Conservation (phyloP, 2,329 filamentous ascomycete species). For the Elsinoe perseae region DNA sequence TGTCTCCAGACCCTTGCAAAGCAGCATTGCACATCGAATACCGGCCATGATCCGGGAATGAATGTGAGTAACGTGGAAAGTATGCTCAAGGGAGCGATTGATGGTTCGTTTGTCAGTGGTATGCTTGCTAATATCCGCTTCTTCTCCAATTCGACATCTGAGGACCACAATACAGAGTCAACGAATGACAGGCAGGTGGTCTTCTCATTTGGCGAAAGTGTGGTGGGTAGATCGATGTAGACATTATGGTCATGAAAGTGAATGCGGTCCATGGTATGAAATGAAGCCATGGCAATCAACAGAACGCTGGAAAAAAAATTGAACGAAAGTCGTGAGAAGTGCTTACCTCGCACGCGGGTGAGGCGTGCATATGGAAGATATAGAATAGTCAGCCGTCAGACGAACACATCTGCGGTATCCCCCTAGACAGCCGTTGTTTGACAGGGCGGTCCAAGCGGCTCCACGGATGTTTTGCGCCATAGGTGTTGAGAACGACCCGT, state of each 20-base stretch:
- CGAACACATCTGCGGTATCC: slow-evolving; percentile 10
- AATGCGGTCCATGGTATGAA: slow-evolving; percentile 14
- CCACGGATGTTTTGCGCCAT: background rate
- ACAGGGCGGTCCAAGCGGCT: slow-evolving; percentile 1
- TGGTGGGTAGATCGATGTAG: background rate
- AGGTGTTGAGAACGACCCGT: background rate
- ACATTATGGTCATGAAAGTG: slow-evolving; percentile 10
- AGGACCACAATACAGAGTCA: background rate
- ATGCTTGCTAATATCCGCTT: background rate
- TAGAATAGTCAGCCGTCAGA: background rate
- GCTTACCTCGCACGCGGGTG: background rate
- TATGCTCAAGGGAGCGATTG: slow-evolving; percentile 23
- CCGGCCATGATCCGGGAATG: slow-evolving; percentile 25
- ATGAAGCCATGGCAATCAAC: slow-evolving; percentile 9
- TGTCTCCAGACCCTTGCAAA: slow-evolving; percentile 33
- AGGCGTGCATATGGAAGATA: background rate
- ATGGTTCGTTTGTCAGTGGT: slow-evolving; percentile 17
- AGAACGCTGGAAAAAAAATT: slow-evolving; percentile 3
- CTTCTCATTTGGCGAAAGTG: slow-evolving; percentile 1
- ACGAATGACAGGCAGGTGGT: slow-evolving; percentile 1
- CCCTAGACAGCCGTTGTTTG: slow-evolving; percentile 7
- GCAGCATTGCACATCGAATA: slow-evolving; percentile 28
- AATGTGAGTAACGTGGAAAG: slow-evolving; percentile 23
- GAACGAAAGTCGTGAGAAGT: slow-evolving; percentile 5
- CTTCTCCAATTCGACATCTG: background rate